These are phyloP conservation scores for Liquidambar formosana DNA, from an alignment of 164 flowering plant species.

Conservation along the genomic window DNA sequence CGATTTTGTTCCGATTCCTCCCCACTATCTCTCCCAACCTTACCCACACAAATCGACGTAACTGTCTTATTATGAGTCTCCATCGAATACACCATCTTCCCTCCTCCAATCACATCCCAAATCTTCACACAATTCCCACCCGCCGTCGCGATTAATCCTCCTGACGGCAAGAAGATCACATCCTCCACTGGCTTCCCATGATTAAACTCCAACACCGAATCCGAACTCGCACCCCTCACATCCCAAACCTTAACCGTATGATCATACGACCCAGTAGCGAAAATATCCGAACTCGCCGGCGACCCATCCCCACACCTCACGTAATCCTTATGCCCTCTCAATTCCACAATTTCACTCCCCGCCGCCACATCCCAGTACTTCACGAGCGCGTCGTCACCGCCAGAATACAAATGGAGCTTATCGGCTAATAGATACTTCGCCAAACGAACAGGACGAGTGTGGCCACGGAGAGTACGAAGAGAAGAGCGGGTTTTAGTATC, in stretches of 20 bases:
- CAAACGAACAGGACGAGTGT: slow-evolving; percentile 55
- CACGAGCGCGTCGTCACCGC: slow-evolving; percentile 79
- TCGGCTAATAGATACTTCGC: slow-evolving; percentile 64
- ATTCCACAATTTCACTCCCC: slow-evolving; percentile 37
- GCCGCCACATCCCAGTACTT: slow-evolving; percentile 88
- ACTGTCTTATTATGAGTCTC: slow-evolving; percentile 94
- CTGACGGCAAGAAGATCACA: slow-evolving; percentile 76
- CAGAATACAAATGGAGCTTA: slow-evolving; percentile 78
- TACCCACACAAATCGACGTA: slow-evolving; percentile 78
- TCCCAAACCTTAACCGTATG: slow-evolving; percentile 90
- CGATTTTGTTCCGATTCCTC: slow-evolving; percentile 50
- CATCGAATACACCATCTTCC: slow-evolving; percentile 63
- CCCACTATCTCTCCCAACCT: slow-evolving; percentile 36
- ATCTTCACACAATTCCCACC: slow-evolving; percentile 87
- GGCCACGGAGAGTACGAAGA: slow-evolving; percentile 62
- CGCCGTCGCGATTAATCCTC: slow-evolving; percentile 82
- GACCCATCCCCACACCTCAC: slow-evolving; percentile 78
- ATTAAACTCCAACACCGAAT: slow-evolving; percentile 44
- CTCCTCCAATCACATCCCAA: slow-evolving; percentile 93
- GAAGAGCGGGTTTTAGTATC: slow-evolving; percentile 46
- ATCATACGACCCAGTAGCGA: slow-evolving; percentile 85
- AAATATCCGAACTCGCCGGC: slow-evolving; percentile 57
- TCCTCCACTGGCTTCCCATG: slow-evolving; percentile 86
- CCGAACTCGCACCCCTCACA: slow-evolving; percentile 44
- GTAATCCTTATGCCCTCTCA: slow-evolving; percentile 81